These are phyloP conservation scores for Phialemoniopsis sp. DNA, from an alignment of 2,329 filamentous ascomycete species.

Conservation along the genomic window DNA sequence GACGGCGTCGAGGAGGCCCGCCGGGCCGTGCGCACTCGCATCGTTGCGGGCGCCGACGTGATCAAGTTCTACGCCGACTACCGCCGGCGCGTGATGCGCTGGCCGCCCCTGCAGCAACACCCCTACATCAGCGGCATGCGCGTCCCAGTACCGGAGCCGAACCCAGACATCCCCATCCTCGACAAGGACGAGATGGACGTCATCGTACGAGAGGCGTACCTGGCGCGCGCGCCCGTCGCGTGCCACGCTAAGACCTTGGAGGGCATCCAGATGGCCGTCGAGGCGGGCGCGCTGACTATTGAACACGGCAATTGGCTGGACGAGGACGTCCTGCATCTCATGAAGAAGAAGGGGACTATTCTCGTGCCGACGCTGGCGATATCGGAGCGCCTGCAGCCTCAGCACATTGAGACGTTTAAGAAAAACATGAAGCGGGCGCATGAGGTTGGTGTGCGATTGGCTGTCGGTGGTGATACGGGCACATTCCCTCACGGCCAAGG, in stretches of 20 bases:
- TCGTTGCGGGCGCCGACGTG: constrained; percentile 43
- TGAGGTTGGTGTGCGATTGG: constrained; percentile 42
- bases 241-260: constrained; percentile 36
- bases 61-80: constrained; percentile 51
- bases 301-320: constrained; percentile 37
- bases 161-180: constrained; percentile 39
- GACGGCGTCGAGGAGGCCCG: constrained; percentile 43
- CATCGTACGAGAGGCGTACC: constrained; percentile 41
- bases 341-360: constrained; percentile 39
- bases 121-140: constrained; percentile 17
- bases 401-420: constrained; percentile 23
- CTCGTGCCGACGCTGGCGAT: constrained; percentile 50
- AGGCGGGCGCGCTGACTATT: constrained; percentile 40
- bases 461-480: constrained; percentile 50
- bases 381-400: constrained; percentile 25
- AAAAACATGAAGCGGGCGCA: constrained; percentile 36
- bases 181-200: constrained; percentile 43
- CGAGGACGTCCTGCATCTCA: constrained; percentile 34
- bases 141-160: constrained; percentile 30
- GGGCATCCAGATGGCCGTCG: constrained; percentile 38
- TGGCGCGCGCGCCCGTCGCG: constrained; percentile 34
- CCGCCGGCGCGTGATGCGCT: constrained; percentile 36
- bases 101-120: constrained; percentile 25
- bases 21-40: constrained; percentile 37
- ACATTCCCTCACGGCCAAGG: constrained; percentile 49